phyloP scores from a whole-genome alignment of 2,329 filamentous ascomycete genomes.

The Diaporthe sp. region DNA sequence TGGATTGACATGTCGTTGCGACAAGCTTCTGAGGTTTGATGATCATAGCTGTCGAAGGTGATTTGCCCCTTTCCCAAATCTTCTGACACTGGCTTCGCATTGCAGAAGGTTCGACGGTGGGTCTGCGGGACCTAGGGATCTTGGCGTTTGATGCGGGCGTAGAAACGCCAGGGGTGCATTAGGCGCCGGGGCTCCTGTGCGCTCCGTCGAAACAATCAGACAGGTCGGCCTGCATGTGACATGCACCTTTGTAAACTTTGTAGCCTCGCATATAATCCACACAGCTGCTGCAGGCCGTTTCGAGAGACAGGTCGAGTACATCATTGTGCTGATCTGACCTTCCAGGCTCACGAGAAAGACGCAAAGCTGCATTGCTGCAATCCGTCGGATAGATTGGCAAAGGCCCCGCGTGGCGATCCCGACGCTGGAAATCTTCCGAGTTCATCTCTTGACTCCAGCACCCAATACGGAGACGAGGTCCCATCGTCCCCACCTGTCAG shows the following conservation, averaged over 20 bases:
- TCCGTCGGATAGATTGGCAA: neutral
- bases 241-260: neutral
- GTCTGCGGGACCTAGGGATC: conserved; percentile 27
- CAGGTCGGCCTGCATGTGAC: neutral
- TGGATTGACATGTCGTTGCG: conserved; percentile 31
- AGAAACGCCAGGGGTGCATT: conserved; percentile 24
- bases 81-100: conserved; percentile 27
- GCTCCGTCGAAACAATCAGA: neutral
- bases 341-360: neutral
- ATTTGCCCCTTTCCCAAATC: conserved; percentile 30
- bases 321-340: neutral
- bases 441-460: conserved; percentile 8
- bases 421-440: conserved; percentile 5
- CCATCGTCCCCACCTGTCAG: conserved; percentile 11
- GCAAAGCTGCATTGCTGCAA: neutral
- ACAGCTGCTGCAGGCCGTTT: neutral
- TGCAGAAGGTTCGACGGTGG: conserved; percentile 26
- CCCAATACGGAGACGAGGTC: neutral
- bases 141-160: conserved; percentile 31
- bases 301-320: neutral
- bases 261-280: neutral
- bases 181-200: neutral
- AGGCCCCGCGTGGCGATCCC: neutral
- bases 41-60: conserved; percentile 17
- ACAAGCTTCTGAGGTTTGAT: conserved; percentile 30